Evolutionary conservation across 805 yeast genomes (phyloP), one percentile per base, ranked within the genome.

Genomic region (Teunomyces aglyptinius): DNA sequence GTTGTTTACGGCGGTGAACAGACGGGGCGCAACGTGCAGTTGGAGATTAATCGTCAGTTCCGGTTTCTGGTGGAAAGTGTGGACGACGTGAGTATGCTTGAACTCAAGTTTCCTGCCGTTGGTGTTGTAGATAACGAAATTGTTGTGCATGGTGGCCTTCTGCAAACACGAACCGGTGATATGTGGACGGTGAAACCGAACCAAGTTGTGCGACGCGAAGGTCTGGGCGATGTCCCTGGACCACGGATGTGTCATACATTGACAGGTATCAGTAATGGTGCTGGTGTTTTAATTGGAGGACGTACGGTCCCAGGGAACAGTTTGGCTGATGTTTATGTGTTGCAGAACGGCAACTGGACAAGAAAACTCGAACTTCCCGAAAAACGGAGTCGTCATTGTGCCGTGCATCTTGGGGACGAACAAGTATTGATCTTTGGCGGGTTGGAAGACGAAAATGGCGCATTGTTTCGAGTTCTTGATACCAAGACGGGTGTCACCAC

Each of bases 181-280:
- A 20, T 38, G 5, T 31, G 53, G 19, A 6, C 11, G 5, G 6
- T 48, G 18, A 8, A 39, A 18, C 13, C 44, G 43, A 11, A 29
- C 26, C 26, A 24, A 27, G 16, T 40, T 40, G 18, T 10, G 6
- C 13, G 41, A 28, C 15, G 8, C 16, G 7, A 33, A 20, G n/a
- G 15, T 7, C 10, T 8, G n/a, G 49, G 48, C 2, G 45, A 19
- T 2, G 39, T 54, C 6, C 67, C 74, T 0, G 47, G 61, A 0
- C 69, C 80, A 6, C 69, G 91, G 47, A 76, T 82, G 80, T 75
- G 85, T 49, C 91, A 86, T 54, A 68, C 82, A 0, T 53, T 81
- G 28, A 72, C 78, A 0, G 45, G 57, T 0, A 32, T 77, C 1
- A 52, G 59, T 11, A 58, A 59, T 1, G 57, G 54, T 0, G 36